Conservation (phyloP, 257 asterid genomes). For the Haberlea rhodopensis region DNA sequence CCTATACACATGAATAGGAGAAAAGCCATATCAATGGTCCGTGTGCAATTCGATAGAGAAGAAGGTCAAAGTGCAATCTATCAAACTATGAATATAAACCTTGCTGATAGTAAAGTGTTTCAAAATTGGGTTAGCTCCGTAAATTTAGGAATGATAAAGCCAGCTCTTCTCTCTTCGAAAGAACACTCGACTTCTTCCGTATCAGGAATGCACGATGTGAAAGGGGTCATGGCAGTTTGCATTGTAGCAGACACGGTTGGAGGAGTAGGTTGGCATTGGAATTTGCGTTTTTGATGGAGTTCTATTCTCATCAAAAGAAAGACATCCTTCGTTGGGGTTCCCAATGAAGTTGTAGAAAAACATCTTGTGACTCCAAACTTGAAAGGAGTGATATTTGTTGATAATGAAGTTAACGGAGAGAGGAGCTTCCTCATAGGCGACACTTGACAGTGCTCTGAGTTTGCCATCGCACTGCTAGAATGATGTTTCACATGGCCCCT, state of each 20-base stretch:
- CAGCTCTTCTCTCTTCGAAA: conserved; percentile 80
- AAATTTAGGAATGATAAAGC: conserved; percentile 34
- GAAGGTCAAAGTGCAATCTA: neutral
- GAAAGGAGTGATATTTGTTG: conserved; percentile 44
- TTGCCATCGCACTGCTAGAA: conserved; percentile 24
- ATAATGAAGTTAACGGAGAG: conserved; percentile 61
- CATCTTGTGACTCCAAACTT: conserved; percentile 27
- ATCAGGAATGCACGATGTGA: conserved; percentile 29
- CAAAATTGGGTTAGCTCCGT: neutral
- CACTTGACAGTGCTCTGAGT: conserved; percentile 24
- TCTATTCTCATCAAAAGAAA: conserved; percentile 39
- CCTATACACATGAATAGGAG: neutral
- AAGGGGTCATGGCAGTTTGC: conserved; percentile 50
- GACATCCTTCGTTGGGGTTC: conserved; percentile 24
- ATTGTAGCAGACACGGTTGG: conserved; percentile 39
- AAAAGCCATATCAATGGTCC: neutral
- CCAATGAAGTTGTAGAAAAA: conserved; percentile 29
- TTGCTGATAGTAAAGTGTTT: neutral
- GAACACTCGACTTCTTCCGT: conserved; percentile 45
- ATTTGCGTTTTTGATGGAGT: conserved; percentile 46
- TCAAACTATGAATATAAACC: neutral
- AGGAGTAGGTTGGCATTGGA: conserved; percentile 50
- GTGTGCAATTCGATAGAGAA: neutral
- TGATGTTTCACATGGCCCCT: conserved; percentile 31
- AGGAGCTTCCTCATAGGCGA: conserved; percentile 54